Evolutionary conservation across 441 rosid species (phyloP), one percentile per base, ranked within the genome.

Genomic region (Corymbia citriodora): DNA sequence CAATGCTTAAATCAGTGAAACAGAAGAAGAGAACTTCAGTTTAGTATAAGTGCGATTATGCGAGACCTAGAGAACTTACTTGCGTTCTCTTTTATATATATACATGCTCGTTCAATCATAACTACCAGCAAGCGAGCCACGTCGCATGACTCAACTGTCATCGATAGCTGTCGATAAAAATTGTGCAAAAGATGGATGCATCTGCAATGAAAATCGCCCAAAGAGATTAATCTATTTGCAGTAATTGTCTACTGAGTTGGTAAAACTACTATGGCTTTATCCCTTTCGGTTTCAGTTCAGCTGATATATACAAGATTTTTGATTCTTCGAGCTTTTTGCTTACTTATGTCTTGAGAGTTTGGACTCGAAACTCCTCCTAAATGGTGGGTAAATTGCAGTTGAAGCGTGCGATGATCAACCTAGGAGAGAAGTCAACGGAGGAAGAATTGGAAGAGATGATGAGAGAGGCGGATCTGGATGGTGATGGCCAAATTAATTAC

Each of bases 371-470:
- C 83, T 74, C 8, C 2, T 6, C 10, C 36, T 52, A 65, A 31
- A 54, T 87, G 92, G 50, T 11, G 82, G 83, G 83, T 74, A 74
- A 74, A 74, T 33, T 54, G 52, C 93, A 94, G 94, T 29, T 94
- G 92, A 94, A 93, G 92, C 91, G 89, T 12, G 94, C 85, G 40
- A 94, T 95, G 96, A 92, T 91, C 40, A 92, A 92, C 81, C 36
- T 93, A 16, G 96, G 94, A 48, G 95, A 92, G 92, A 95, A 89
- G 59, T 31, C 91, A 61, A 92, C 92, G 14, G 95, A 93, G 18
- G 94, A 95, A 88, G 94, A 95, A 90, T 21, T 92, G 12, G 92
- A 93, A 59, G 79, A 74, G 91, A 95, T 95, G 96, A 91, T 93
- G 3, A 88, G 87, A 65, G 94, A 90, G 86, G 96, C 95, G 40